Base-by-base conservation (phyloP, 2,329 filamentous ascomycete species). In the Beauveria asiatica region DNA sequence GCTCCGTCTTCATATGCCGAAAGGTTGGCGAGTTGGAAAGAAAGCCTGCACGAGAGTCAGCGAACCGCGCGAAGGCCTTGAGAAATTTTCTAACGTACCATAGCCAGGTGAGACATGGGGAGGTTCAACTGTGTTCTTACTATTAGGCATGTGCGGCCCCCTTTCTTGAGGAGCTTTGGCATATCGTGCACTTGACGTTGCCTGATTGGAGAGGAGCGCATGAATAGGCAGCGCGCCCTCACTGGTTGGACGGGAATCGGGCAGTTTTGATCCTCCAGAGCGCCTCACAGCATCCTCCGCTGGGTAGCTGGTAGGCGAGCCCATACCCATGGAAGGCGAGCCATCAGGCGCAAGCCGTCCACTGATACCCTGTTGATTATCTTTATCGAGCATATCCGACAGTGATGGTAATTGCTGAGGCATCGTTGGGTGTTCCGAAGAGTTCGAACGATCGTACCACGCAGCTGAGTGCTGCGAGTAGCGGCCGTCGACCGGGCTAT, bases 181-280 rank as follows among this genome's bases (percentile, higher is more conserved):
- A 10, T 63, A 55, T 6, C 48, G 62, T 11, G 37, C 10, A 45
- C 25, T 62, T 46, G 53, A 64, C 57, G 21, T 70, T 62, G 9
- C 69, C 65, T 61, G 76, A 23, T 76, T 74, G 2, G 75, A 75
- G 21, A 84, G 69, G 0, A 84, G 71, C 0, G 80, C 76, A 63
- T 83, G 81, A 25, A 84, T 83, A 1, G 82, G 80, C 11, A 84
- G 65, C 1, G 79, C 73, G 0, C 79, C 76, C 42, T 83, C 81
- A 51, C 78, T 75, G 0, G 78, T 75, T 5, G 77, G 78, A 46
- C 80, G 73, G 2, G 67, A 63, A 17, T 76, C 57, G 19, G 57
- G 57, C 19, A 59, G 21, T 23, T 53, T 59, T 9, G 57, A 59
- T 16, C 57, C 57, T 41, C 49, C 50, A 30, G 50, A 39, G 27